Evolutionary conservation across 805 yeast genomes (phyloP), one percentile per base, ranked within the genome.

Genomic region (Nakazawaea laoshanensis): DNA sequence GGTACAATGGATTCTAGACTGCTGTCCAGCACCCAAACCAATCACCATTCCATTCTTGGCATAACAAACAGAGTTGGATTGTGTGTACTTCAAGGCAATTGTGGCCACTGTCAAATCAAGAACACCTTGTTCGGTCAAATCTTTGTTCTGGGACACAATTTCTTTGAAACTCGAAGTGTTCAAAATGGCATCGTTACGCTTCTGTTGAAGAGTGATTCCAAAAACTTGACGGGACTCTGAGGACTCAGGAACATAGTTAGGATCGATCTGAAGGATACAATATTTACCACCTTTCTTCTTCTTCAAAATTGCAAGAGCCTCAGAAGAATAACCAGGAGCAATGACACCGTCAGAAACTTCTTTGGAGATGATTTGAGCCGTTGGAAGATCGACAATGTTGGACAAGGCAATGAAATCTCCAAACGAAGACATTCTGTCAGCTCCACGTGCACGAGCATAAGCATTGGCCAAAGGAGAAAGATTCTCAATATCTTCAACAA

Each of bases 21-120:
- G 99, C 70, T 92, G 99, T 46, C 99, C 99, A 40, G 99, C 99
- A 53, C 99, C 99, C 49, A 92, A 74, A 45, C 99, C 99, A 51
- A 92, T 77, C 41, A 92, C 95, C 99, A 92, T 92, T 69, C 99
- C 99, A 59, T 88, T 84, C 67, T 88, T 92, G 49, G 96, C 96
- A 61, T 88, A 92, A 65, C 96, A 87, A 34, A 92, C 98, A 27
- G 97, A 89, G 74, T 92, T 92, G 37, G 96, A 86, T 67, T 92
- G 99, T 12, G 99, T 92, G 72, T 87, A 92, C 63, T 92, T 92
- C 59, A 92, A 72, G 29, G 96, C 94, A 56, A 92, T 85, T 31
- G 98, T 92, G 39, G 99, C 98, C 41, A 92, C 96, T 24, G 95
- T 84, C 55, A 92, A 72, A 60, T 92, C 99, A 46, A 89, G 73